Percentiles rank a stretch among this genome's conserved stretches.
phyloP scores from a whole-genome alignment of 495 filamentous ascomycete species.

The Pyronema omphalodes region DNA sequence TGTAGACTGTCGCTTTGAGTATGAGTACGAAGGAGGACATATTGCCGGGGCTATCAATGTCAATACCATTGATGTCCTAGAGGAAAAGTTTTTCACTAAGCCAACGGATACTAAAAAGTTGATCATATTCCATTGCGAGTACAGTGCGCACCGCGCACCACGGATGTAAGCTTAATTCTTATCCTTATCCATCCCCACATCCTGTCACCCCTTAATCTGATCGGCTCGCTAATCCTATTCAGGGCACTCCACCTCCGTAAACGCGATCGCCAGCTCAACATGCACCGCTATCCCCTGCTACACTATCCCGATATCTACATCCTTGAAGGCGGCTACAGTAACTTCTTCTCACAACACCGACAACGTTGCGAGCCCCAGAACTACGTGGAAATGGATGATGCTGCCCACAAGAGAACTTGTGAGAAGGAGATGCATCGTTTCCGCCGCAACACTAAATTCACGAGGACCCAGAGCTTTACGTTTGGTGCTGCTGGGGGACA shows the following conservation, averaged over 20 bases:
- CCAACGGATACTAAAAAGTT: slow-evolving; percentile 49
- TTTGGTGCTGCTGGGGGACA: slow-evolving; percentile 35
- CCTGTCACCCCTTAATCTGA: slow-evolving; percentile 10
- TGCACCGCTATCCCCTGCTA: slow-evolving; percentile 64
- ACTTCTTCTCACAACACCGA: slow-evolving; percentile 65
- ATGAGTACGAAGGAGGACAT: slow-evolving; percentile 93
- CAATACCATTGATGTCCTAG: slow-evolving; percentile 81
- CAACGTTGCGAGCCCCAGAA: slow-evolving; percentile 75
- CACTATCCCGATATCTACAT: slow-evolving; percentile 95
- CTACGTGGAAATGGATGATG: slow-evolving; percentile 86
- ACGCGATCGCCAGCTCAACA: slow-evolving; percentile 67
- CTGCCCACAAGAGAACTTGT: slow-evolving; percentile 75
- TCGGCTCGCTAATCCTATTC: slow-evolving; percentile 4
- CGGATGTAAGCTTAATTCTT: slow-evolving; percentile 45
- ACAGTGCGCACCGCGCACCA: slow-evolving; percentile 91
- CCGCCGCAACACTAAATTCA: slow-evolving; percentile 52
- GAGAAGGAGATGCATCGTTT: slow-evolving; percentile 87
- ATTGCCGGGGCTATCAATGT: slow-evolving; percentile 84
- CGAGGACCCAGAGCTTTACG: slow-evolving; percentile 82
- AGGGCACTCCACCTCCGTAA: slow-evolving; percentile 68
- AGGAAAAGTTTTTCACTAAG: slow-evolving; percentile 49
- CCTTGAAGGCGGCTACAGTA: slow-evolving; percentile 85
- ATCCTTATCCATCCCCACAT: slow-evolving; percentile 2
- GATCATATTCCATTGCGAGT: slow-evolving; percentile 92
- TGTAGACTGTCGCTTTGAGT: slow-evolving; percentile 95